Conservation (phyloP, 768 basidiomycete genomes). For the Leccinum variicolor region DNA sequence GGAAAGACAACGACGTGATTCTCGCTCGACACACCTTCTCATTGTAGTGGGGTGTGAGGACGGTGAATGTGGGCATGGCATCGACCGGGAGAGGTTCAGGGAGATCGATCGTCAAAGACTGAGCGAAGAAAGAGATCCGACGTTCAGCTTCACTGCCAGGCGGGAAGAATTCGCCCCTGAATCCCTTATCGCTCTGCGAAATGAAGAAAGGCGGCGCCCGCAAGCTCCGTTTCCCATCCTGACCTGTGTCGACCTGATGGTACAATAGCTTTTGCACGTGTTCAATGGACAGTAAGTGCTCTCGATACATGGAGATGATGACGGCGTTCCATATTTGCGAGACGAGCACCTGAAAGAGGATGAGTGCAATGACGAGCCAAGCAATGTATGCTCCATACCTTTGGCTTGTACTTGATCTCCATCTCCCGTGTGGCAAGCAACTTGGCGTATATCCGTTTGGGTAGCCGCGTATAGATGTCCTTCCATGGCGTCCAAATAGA, state of each 20-base stretch:
- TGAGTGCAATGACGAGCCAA: not conserved
- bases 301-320: conserved; percentile 99
- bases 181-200: conserved; percentile 84
- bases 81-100: conserved; percentile 94
- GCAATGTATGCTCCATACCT: conserved; percentile 49
- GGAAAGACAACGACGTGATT: not conserved
- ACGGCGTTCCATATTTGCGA: conserved; percentile 99
- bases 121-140: conserved; percentile 98
- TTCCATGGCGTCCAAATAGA: conserved; percentile 99
- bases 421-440: conserved; percentile 90
- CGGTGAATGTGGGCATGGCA: conserved; percentile 99
- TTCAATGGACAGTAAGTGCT: conserved; percentile 97
- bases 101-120: conserved; percentile 92
- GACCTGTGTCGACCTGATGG: conserved; percentile 86
- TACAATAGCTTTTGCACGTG: conserved; percentile 98
- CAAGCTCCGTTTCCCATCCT: conserved; percentile 85
- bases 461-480: conserved; percentile 93
- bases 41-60: conserved; percentile 96
- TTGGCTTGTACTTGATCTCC: conserved; percentile 99
- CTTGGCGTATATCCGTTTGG: conserved; percentile 97
- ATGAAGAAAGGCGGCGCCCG: conserved; percentile 98
- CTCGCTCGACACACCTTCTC: conserved; percentile 67
- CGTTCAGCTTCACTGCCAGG: conserved; percentile 93
- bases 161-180: conserved; percentile 91
- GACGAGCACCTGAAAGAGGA: conserved; percentile 71